phyloP scores from a whole-genome alignment of 176 grass and related monocot genomes.

The Paspalum notatum region DNA sequence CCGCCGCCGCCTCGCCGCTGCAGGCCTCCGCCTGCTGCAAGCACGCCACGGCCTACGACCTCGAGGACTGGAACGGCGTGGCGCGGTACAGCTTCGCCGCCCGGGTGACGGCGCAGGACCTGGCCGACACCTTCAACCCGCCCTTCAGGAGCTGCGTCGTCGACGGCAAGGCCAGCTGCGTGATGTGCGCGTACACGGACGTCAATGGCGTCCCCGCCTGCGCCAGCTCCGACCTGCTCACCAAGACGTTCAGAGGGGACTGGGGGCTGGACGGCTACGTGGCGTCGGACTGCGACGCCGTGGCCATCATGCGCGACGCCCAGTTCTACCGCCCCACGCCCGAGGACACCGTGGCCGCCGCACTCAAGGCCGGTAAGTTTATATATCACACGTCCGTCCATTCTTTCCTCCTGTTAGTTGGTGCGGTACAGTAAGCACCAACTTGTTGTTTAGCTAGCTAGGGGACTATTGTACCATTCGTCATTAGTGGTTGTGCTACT shows the following conservation, averaged over 20 bases:
- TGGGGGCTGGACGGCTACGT: conserved; percentile 74
- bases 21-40: conserved; percentile 87
- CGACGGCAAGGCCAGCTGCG: conserved; percentile 61
- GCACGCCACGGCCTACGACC: conserved; percentile 80
- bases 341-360: conserved; percentile 66
- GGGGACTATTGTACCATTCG: not conserved
- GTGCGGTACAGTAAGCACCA: not conserved
- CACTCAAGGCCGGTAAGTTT: conserved; percentile 60
- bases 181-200: conserved; percentile 87
- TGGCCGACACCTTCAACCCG: conserved; percentile 77
- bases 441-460: too few species aligned
- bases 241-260: conserved; percentile 38
- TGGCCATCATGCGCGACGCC: conserved; percentile 49
- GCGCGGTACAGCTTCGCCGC: conserved; percentile 56
- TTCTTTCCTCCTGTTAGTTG: not conserved
- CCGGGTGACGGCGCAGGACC: conserved; percentile 57
- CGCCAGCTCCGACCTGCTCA: conserved; percentile 55
- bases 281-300: conserved; percentile 75
- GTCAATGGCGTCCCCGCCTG: conserved; percentile 75
- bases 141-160: conserved; percentile 74
- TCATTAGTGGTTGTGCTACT: not conserved
- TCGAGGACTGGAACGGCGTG: conserved; percentile 70
- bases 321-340: conserved; percentile 53
- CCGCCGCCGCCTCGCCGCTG: not conserved
- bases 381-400: too few species aligned